phyloP scores from a whole-genome alignment of 495 filamentous ascomycete species.

The Neurospora tetrasperma region DNA sequence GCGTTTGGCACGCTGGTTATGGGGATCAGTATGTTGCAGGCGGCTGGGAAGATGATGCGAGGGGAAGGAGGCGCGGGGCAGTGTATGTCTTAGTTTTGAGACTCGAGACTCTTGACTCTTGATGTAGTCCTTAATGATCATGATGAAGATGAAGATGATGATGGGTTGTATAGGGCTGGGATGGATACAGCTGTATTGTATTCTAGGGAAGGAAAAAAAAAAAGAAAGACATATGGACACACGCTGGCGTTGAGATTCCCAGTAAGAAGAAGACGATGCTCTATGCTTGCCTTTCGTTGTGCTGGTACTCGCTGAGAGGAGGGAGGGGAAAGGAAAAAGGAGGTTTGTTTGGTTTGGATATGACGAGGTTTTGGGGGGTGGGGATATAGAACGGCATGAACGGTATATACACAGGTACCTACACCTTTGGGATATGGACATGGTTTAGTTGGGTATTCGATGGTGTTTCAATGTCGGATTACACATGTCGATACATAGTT shows the following conservation, averaged over 20 bases:
- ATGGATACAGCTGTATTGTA: not conserved
- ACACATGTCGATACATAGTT: not conserved
- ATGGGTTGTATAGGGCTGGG: slow-evolving; percentile 1
- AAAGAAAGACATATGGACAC: not conserved
- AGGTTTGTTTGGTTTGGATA: too few species aligned
- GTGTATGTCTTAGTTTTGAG: not conserved
- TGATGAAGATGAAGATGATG: too few species aligned
- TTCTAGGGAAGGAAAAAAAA: not conserved
- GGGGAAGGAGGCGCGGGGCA: slow-evolving; percentile 23
- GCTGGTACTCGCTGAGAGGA: not conserved
- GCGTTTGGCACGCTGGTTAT: slow-evolving; percentile 76
- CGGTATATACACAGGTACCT: not conserved
- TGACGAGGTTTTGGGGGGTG: too few species aligned
- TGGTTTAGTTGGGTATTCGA: not conserved
- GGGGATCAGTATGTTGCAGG: slow-evolving; percentile 70
- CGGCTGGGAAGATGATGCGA: slow-evolving; percentile 52
- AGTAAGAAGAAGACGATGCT: not conserved
- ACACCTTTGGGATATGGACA: not conserved
- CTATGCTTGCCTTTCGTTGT: not conserved
- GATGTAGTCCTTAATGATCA: too few species aligned
- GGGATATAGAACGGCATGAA: not conserved
- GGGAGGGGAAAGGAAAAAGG: too few species aligned
- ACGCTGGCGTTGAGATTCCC: not conserved
- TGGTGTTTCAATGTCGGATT: not conserved
- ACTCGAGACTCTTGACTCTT: too few species aligned